These are phyloP conservation scores for Nephelium lappaceum DNA, from an alignment of 345 rosid species.

Conservation along the genomic window DNA sequence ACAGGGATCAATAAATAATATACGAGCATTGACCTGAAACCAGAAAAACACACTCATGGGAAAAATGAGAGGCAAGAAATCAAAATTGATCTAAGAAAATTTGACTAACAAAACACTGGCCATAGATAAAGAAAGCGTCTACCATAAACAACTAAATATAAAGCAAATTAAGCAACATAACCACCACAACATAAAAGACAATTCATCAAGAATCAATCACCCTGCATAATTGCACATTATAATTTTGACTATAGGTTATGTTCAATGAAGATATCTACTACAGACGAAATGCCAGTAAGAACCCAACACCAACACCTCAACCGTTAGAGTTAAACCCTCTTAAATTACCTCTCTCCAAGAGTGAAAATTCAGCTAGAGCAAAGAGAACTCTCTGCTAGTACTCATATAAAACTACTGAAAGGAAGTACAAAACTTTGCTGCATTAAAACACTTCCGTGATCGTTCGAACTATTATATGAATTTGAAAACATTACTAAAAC, in stretches of 20 bases:
- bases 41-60: slow-evolving; percentile 16
- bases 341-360: neutral
- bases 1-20: slow-evolving; percentile 87
- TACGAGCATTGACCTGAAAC: slow-evolving; percentile 83
- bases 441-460: too few species aligned
- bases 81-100: neutral
- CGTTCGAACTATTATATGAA: too few species aligned
- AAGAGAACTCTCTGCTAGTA: too few species aligned
- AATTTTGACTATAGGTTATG: neutral
- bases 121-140: neutral
- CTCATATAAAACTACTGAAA: too few species aligned
- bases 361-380: neutral
- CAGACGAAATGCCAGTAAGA: too few species aligned
- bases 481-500: too few species aligned
- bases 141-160: neutral
- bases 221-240: neutral
- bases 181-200: slow-evolving; percentile 2
- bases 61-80: neutral
- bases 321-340: neutral
- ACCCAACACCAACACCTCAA: neutral
- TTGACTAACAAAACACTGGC: neutral
- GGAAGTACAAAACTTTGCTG: too few species aligned
- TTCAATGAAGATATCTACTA: too few species aligned
- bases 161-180: slow-evolving; percentile 4
- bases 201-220: neutral